Conservation (phyloP, 768 basidiomycete species). For the Erythrobasidium yunnanense region DNA sequence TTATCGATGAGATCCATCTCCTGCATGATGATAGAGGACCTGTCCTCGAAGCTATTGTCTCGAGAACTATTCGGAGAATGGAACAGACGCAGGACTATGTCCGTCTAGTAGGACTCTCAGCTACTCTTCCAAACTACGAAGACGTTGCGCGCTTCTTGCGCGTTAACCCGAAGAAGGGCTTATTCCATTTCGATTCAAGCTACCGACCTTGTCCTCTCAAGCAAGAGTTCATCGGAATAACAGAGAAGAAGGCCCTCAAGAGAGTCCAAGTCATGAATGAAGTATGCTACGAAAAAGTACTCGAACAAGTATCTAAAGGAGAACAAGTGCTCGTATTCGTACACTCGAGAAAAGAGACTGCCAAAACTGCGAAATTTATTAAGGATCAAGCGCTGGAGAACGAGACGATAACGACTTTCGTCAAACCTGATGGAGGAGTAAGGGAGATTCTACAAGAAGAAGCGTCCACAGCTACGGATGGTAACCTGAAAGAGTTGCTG, state of each 20-base stretch:
- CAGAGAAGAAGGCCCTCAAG: slow-evolving; percentile 99
- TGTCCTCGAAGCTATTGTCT: slow-evolving; percentile 79
- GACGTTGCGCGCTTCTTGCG: slow-evolving; percentile 96
- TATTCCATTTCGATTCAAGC: slow-evolving; percentile 93
- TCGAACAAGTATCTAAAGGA: slow-evolving; percentile 71
- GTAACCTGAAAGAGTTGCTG: slow-evolving; percentile 71
- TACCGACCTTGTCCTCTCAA: slow-evolving; percentile 90
- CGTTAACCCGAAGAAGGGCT: slow-evolving; percentile 76
- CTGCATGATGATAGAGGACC: slow-evolving; percentile 97
- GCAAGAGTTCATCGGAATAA: slow-evolving; percentile 93
- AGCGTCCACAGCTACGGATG: slow-evolving; percentile 67
- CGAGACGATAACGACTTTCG: slow-evolving; percentile 90
- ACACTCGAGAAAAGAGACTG: slow-evolving; percentile 95
- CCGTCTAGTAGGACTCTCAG: slow-evolving; percentile 85
- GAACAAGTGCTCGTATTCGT: slow-evolving; percentile 94
- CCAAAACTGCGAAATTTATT: slow-evolving; percentile 89
- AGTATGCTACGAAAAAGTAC: slow-evolving; percentile 96
- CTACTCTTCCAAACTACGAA: slow-evolving; percentile 95
- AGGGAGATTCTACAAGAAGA: slow-evolving; percentile 81
- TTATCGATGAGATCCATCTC: slow-evolving; percentile 95
- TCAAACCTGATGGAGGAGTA: slow-evolving; percentile 81
- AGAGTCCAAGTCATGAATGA: slow-evolving; percentile 97
- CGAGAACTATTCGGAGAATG: slow-evolving; percentile 82
- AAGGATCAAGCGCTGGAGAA: slow-evolving; percentile 92
- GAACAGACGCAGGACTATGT: slow-evolving; percentile 89